Evolutionary conservation across 768 basidiomycete species (phyloP).

Genomic region (Auricularia sp.): DNA sequence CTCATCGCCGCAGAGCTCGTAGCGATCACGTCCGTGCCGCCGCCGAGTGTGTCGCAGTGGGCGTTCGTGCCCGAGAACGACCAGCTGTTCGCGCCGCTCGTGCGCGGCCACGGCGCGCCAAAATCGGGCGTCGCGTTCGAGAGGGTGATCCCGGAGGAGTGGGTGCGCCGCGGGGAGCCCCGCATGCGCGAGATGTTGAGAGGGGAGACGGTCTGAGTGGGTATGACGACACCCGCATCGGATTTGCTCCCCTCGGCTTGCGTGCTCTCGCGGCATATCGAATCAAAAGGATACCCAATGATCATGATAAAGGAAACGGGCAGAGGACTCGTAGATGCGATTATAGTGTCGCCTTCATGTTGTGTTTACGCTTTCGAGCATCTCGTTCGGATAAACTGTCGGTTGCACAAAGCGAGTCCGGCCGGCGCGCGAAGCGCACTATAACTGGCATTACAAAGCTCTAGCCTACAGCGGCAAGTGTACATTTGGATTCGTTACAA

Average conservation of each 20-base stretch:
- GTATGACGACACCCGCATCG: too few species aligned
- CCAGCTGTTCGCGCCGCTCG: constrained; percentile 33
- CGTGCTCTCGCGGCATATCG: too few species aligned
- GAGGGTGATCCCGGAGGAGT: constrained; percentile 43
- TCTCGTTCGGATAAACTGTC: too few species aligned
- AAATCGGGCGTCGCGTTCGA: constrained; percentile 21
- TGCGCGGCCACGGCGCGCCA: constrained; percentile 11
- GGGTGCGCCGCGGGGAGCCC: constrained; percentile 41
- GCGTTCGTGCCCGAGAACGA: constrained; percentile 53
- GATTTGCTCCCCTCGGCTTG: too few species aligned
- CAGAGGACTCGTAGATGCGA: too few species aligned
- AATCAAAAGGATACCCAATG: too few species aligned
- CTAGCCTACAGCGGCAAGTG: too few species aligned
- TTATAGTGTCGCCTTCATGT: too few species aligned
- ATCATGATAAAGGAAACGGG: too few species aligned
- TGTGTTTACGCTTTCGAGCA: too few species aligned
- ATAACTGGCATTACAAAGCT: background rate
- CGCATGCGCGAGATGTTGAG: constrained; percentile 27
- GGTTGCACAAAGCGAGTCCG: too few species aligned
- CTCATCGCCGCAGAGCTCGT: constrained; percentile 58
- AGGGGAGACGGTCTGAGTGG: background rate
- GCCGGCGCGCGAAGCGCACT: background rate
- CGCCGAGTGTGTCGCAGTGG: constrained; percentile 49
- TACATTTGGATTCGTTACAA: too few species aligned
- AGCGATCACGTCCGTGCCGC: constrained; percentile 49